These are phyloP conservation scores for Termitomyces sp. DNA, from an alignment of 768 basidiomycete genomes.

Conservation along the genomic window DNA sequence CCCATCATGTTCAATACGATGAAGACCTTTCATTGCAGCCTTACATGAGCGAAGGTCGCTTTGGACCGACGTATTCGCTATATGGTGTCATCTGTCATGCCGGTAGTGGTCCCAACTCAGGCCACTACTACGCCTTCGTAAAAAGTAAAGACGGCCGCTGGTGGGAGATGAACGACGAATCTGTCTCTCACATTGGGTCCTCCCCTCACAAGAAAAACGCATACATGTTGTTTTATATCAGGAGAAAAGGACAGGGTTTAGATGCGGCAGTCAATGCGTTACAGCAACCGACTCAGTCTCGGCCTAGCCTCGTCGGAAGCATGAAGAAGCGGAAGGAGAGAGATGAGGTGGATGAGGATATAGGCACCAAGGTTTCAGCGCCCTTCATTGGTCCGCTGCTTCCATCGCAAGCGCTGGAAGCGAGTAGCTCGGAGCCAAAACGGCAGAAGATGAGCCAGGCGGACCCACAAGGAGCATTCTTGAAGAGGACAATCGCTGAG, in stretches of 20 bases:
- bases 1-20: conserved; percentile 72
- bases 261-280: conserved; percentile 51
- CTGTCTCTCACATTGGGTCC: conserved; percentile 39
- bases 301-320: conserved; percentile 38
- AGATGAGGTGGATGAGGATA: conserved; percentile 40
- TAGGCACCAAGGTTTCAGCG: conserved; percentile 40
- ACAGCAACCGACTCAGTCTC: conserved; percentile 16
- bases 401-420: conserved; percentile 39
- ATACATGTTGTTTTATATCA: conserved; percentile 91
- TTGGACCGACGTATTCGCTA: conserved; percentile 75
- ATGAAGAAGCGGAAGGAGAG: conserved; percentile 44
- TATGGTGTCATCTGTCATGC: conserved; percentile 94
- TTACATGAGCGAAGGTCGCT: conserved; percentile 80
- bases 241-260: conserved; percentile 70
- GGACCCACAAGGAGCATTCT: conserved; percentile 49
- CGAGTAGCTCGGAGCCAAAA: conserved; percentile 17
- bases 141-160: conserved; percentile 66
- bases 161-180: conserved; percentile 95
- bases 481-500: conserved; percentile 51
- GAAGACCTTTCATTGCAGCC: conserved; percentile 66
- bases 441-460: conserved; percentile 17
- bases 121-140: conserved; percentile 90
- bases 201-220: conserved; percentile 71
- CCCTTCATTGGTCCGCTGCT: conserved; percentile 66
- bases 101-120: conserved; percentile 89